Conservation (phyloP, 2,329 filamentous ascomycete species). For the Leptodontidium sp. region DNA sequence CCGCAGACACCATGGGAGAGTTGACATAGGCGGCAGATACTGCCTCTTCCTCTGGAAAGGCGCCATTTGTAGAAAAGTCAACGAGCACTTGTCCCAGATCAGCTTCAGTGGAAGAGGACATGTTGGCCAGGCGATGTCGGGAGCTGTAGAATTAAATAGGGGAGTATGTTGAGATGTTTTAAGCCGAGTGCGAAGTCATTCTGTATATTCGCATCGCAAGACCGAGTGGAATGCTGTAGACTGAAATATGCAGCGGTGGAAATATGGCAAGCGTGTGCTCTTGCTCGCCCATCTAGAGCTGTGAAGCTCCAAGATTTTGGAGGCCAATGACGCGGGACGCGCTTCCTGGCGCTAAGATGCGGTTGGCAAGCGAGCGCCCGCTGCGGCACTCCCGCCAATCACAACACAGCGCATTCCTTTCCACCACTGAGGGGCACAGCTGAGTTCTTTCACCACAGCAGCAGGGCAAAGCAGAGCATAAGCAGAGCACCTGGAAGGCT, state of each 20-base stretch:
- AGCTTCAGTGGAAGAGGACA: constrained; percentile 36
- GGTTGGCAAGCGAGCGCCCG: neutral
- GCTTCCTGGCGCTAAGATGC: neutral
- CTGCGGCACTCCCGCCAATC: constrained; percentile 21
- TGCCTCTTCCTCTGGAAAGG: constrained; percentile 57
- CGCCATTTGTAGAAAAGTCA: constrained; percentile 61
- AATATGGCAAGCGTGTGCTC: neutral
- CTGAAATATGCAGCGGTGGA: neutral
- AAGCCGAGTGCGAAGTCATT: neutral
- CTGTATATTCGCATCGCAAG: neutral
- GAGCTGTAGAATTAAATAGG: neutral
- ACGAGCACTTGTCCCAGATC: constrained; percentile 67
- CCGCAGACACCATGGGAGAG: constrained; percentile 49
- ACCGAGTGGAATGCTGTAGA: neutral
- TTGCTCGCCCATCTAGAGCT: too few relatives aligned
- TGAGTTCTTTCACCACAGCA: neutral
- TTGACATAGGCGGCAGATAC: constrained; percentile 46
- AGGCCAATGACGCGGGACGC: constrained; percentile 16
- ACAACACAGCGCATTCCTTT: constrained; percentile 15
- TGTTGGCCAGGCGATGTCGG: constrained; percentile 28
- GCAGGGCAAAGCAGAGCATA: neutral
- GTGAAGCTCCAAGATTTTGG: constrained; percentile 6
- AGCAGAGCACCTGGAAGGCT: constrained; percentile 2
- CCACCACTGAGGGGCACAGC: neutral
- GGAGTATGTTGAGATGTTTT: too few relatives aligned